phyloP scores from a whole-genome alignment of 2,329 filamentous ascomycete genomes.

The Calycina marina region DNA sequence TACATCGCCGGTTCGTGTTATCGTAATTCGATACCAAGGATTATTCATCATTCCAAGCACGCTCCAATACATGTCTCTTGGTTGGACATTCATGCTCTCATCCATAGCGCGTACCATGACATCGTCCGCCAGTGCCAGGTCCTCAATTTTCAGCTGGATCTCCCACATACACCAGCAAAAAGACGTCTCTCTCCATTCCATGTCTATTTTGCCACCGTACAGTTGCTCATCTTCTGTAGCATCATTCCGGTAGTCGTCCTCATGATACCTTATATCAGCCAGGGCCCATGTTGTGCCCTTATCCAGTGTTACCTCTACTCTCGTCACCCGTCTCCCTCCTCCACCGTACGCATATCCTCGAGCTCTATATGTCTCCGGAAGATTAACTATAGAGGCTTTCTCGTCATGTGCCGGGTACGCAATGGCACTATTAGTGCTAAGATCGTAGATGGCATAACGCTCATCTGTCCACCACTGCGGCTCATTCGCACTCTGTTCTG shows the following conservation, averaged over 20 bases:
- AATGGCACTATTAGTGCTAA: constrained; percentile 74
- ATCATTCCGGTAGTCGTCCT: constrained; percentile 61
- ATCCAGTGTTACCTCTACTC: constrained; percentile 73
- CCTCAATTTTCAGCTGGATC: constrained; percentile 46
- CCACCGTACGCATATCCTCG: constrained; percentile 81
- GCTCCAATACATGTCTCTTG: constrained; percentile 91
- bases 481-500: constrained; percentile 62
- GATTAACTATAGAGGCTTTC: constrained; percentile 34
- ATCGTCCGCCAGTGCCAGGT: constrained; percentile 50
- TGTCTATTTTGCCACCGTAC: constrained; percentile 64
- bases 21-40: constrained; percentile 74
- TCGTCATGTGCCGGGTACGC: constrained; percentile 72
- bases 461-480: constrained; percentile 77
- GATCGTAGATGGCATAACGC: constrained; percentile 81
- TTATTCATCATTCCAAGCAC: constrained; percentile 98
- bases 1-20: constrained; percentile 48
- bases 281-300: constrained; percentile 69
- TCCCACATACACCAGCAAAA: constrained; percentile 96
- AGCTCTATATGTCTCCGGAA: constrained; percentile 42
- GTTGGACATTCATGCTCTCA: constrained; percentile 73
- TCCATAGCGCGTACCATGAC: constrained; percentile 82
- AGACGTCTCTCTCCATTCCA: constrained; percentile 65
- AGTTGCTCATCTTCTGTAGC: constrained; percentile 43
- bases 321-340: constrained; percentile 68
- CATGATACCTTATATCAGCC: constrained; percentile 65